Percentiles rank a stretch among this genome's conserved stretches.
Evolutionary conservation across 352 stramenopile genomes (phyloP).

Genomic region (Phytopythium delawarense): DNA sequence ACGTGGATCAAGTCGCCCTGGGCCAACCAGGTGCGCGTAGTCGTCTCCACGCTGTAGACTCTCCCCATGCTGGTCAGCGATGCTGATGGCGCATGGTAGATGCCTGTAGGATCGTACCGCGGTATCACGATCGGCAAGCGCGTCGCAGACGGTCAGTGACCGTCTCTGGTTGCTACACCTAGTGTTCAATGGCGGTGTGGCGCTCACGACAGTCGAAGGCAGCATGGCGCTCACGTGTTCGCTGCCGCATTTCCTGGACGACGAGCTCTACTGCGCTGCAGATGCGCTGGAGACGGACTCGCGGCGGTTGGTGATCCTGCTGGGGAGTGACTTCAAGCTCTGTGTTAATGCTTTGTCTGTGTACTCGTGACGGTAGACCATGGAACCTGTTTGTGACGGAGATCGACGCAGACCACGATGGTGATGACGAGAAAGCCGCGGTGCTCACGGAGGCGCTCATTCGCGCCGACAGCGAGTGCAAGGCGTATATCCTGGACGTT

Average conservation of each 20-base stretch:
- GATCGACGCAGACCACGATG: slow-evolving; percentile 2
- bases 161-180: not conserved
- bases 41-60: not conserved
- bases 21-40: slow-evolving; percentile 50
- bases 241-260: slow-evolving; percentile 68
- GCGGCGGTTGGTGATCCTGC: slow-evolving; percentile 16
- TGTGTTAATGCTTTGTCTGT: not conserved
- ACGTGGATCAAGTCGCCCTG: slow-evolving; percentile 84
- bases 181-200: slow-evolving; percentile 7
- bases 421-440: not conserved
- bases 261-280: slow-evolving; percentile 46
- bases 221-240: slow-evolving; percentile 52
- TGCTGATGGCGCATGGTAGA: slow-evolving; percentile 14
- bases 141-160: slow-evolving; percentile 18
- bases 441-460: slow-evolving; percentile 15
- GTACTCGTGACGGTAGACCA: slow-evolving; percentile 9
- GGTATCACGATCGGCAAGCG: slow-evolving; percentile 39
- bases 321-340: not conserved
- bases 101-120: slow-evolving; percentile 27
- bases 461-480: slow-evolving; percentile 19
- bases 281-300: slow-evolving; percentile 28
- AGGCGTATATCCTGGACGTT: slow-evolving; percentile 71
- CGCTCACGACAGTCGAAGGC: not conserved
- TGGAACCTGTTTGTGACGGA: slow-evolving; percentile 46
- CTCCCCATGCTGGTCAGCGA: not conserved